phyloP scores from a whole-genome alignment of 2,329 filamentous ascomycete species.

The Drechmeria coniospora region DNA sequence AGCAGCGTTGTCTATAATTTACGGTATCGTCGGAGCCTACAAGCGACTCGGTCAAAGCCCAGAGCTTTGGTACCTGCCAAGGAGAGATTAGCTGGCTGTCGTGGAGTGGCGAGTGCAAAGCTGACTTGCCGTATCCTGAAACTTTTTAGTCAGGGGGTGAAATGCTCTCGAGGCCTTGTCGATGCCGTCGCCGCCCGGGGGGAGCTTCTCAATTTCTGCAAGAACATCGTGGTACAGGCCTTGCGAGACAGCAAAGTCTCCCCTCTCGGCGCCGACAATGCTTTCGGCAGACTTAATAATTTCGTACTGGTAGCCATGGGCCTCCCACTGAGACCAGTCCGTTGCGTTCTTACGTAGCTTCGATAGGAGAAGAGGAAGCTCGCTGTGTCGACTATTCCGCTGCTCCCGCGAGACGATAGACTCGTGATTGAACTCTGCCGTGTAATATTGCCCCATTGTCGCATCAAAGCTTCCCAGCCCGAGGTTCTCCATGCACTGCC shows the following conservation, averaged over 20 bases:
- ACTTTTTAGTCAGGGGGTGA: not conserved
- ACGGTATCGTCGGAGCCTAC: conserved; percentile 1
- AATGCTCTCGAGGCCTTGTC: not conserved
- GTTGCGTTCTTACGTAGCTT: conserved; percentile 2
- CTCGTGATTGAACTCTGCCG: conserved; percentile 2
- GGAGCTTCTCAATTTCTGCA: not conserved
- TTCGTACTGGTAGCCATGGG: conserved; percentile 3
- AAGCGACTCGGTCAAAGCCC: conserved; percentile 1
- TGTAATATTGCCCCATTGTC: conserved; percentile 2
- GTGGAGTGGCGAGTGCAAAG: not conserved
- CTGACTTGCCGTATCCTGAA: not conserved
- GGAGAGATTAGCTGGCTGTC: not conserved
- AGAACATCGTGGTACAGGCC: not conserved
- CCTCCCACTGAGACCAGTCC: conserved; percentile 3
- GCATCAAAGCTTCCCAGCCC: conserved; percentile 1
- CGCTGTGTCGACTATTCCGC: conserved; percentile 2
- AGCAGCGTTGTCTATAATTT: conserved; percentile 2
- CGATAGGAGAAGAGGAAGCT: conserved; percentile 1
- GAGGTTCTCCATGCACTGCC: not conserved
- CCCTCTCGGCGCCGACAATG: conserved; percentile 1
- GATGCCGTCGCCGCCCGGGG: not conserved
- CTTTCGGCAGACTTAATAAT: conserved; percentile 3
- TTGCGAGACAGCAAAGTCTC: not conserved
- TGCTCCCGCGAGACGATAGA: conserved; percentile 3
- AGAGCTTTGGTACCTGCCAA: conserved; percentile 1